Evolutionary conservation across 2,329 filamentous ascomycete genomes (phyloP).

Genomic region (Microcyclosporella mali): DNA sequence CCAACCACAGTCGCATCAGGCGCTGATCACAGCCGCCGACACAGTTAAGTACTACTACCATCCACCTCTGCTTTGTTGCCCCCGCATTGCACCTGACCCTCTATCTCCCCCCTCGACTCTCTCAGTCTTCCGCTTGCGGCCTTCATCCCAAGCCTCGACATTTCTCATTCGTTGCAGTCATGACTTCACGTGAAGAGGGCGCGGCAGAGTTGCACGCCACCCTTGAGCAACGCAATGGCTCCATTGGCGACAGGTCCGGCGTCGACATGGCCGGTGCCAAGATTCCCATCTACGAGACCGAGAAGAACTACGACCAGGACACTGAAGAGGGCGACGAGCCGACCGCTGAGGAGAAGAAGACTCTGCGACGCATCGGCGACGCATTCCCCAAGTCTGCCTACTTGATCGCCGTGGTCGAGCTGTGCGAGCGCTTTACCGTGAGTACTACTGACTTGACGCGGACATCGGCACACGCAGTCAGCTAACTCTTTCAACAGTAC

Average conservation of each 20-base stretch:
- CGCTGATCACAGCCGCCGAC: background rate
- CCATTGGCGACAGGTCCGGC: constrained; percentile 12
- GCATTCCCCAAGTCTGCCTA: constrained; percentile 43
- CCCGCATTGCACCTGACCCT: background rate
- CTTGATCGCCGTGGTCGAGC: constrained; percentile 45
- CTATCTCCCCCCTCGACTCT: too few relatives aligned
- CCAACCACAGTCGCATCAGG: constrained; percentile 1
- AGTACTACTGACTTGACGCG: background rate
- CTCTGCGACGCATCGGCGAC: constrained; percentile 42
- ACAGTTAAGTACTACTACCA: background rate
- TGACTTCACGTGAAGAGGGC: constrained; percentile 25
- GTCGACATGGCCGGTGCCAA: constrained; percentile 20
- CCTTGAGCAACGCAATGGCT: constrained; percentile 19
- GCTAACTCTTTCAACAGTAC: constrained; percentile 7
- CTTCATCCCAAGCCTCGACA: background rate
- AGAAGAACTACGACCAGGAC: constrained; percentile 3
- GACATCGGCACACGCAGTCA: too few relatives aligned
- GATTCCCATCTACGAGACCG: constrained; percentile 14
- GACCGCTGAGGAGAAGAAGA: constrained; percentile 38
- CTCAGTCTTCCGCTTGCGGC: background rate
- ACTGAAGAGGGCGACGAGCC: constrained; percentile 34
- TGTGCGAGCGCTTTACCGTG: constrained; percentile 44
- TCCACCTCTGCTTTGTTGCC: too few relatives aligned
- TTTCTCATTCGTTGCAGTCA: constrained; percentile 1
- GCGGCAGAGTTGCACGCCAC: constrained; percentile 26